These are phyloP conservation scores for Millerozyma miso DNA, from an alignment of 805 yeast genomes.

Conservation along the genomic window DNA sequence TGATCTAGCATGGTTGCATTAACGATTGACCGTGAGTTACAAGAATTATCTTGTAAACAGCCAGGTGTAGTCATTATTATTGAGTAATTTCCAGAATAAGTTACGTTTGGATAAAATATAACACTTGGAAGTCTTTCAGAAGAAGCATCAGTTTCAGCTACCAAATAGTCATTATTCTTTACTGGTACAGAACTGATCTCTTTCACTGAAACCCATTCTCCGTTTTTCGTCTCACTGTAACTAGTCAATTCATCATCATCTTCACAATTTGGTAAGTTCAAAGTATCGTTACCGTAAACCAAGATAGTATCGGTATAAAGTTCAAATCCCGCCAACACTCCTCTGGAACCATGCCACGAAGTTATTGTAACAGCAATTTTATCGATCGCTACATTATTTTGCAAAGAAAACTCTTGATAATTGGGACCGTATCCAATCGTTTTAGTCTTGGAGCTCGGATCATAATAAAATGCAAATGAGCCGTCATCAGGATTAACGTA, in stretches of 20 bases:
- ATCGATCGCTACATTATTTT: conserved; percentile 57
- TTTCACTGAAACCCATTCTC: conserved; percentile 26
- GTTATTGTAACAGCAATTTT: conserved; percentile 60
- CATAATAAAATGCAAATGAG: conserved; percentile 31
- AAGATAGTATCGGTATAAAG: conserved; percentile 56
- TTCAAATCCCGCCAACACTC: conserved; percentile 70
- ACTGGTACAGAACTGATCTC: conserved; percentile 24
- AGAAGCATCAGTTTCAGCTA: conserved; percentile 16
- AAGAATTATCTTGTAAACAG: conserved; percentile 63
- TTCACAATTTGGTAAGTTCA: conserved; percentile 65
- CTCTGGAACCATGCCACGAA: conserved; percentile 64
- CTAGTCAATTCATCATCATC: conserved; percentile 15
- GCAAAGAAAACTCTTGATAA: conserved; percentile 83
- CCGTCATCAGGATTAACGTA: conserved; percentile 32
- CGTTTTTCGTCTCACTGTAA: conserved; percentile 23
- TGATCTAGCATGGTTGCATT: conserved; percentile 64
- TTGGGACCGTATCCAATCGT: conserved; percentile 40
- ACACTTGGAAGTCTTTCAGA: conserved; percentile 32
- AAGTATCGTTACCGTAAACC: conserved; percentile 69
- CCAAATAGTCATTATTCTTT: conserved; percentile 30
- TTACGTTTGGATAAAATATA: conserved; percentile 61
- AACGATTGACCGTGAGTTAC: conserved; percentile 68
- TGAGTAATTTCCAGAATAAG: conserved; percentile 70
- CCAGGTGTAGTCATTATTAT: conserved; percentile 84
- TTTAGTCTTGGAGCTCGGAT: conserved; percentile 28